Percentiles rank a stretch among this genome's conserved stretches.
Evolutionary conservation across 352 stramenopile genomes (phyloP).

Genomic region (Phytophthora boehmeriae): DNA sequence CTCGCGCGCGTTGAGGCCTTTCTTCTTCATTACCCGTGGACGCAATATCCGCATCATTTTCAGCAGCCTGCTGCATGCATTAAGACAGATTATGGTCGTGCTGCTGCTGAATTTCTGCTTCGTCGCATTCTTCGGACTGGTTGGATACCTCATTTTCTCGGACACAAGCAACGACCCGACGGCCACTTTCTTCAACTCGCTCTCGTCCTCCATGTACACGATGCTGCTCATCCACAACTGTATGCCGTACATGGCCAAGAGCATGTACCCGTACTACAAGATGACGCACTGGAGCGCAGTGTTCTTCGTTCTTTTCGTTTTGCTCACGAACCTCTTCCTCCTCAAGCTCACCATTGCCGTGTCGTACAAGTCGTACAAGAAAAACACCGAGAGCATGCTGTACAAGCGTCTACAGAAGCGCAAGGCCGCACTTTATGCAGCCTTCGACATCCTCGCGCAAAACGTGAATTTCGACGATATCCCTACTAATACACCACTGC

Average conservation of each 20-base stretch:
- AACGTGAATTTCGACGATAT: slow-evolving; percentile 54
- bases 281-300: slow-evolving; percentile 79
- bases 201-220: slow-evolving; percentile 80
- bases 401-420: slow-evolving; percentile 88
- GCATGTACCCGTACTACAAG: slow-evolving; percentile 84
- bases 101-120: slow-evolving; percentile 75
- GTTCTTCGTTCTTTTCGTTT: slow-evolving; percentile 82
- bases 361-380: slow-evolving; percentile 86
- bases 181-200: slow-evolving; percentile 70
- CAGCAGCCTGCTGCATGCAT: slow-evolving; percentile 74
- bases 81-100: slow-evolving; percentile 77
- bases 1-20: slow-evolving; percentile 69
- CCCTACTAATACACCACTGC: slow-evolving; percentile 8
- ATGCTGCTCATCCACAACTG: slow-evolving; percentile 86
- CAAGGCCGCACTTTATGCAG: slow-evolving; percentile 75
- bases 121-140: slow-evolving; percentile 78
- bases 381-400: slow-evolving; percentile 85
- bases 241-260: slow-evolving; percentile 81
- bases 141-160: slow-evolving; percentile 82
- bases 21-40: slow-evolving; percentile 80
- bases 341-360: slow-evolving; percentile 87
- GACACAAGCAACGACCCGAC: slow-evolving; percentile 55
- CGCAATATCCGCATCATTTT: slow-evolving; percentile 89
- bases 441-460: slow-evolving; percentile 76
- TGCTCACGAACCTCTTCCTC: slow-evolving; percentile 83